Conservation (phyloP, 495 filamentous ascomycete genomes). For the Aspergillus funiculosus region DNA sequence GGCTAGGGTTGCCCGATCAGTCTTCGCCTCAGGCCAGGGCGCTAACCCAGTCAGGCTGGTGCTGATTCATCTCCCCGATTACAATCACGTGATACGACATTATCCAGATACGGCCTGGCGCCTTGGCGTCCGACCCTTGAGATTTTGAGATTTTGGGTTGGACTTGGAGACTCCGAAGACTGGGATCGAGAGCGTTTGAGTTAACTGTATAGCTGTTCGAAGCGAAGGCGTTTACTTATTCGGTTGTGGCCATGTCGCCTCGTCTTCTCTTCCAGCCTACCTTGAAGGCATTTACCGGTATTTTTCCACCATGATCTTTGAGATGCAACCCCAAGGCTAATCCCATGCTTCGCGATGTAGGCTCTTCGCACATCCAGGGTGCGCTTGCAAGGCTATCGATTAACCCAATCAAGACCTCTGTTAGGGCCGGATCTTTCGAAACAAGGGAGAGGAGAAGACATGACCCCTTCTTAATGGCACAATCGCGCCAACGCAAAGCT, state of each 20-base stretch:
- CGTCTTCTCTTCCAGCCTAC: slow-evolving; percentile 61
- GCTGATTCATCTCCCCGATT: slow-evolving; percentile 3
- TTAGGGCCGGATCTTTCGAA: slow-evolving; percentile 38
- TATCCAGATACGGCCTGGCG: slow-evolving; percentile 26
- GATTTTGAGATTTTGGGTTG: slow-evolving; percentile 31
- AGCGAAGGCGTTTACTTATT: background rate
- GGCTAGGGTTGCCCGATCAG: slow-evolving; percentile 32
- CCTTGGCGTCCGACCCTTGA: slow-evolving; percentile 1
- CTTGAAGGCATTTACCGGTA: slow-evolving; percentile 59
- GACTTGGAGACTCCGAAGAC: background rate
- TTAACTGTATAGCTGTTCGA: no score
- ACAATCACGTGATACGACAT: slow-evolving; percentile 4
- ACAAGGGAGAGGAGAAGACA: slow-evolving; percentile 31
- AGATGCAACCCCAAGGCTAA: background rate
- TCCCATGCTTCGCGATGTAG: slow-evolving; percentile 15
- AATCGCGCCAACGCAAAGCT: slow-evolving; percentile 70
- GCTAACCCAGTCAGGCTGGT: background rate
- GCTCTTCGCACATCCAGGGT: slow-evolving; percentile 29
- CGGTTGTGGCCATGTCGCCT: slow-evolving; percentile 29
- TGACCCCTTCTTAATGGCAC: slow-evolving; percentile 48
- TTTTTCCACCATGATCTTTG: slow-evolving; percentile 12
- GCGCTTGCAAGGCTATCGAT: slow-evolving; percentile 26
- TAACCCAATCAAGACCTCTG: slow-evolving; percentile 29
- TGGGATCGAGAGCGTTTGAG: no score
- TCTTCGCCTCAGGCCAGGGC: background rate